phyloP scores from a whole-genome alignment of 164 flowering plant genomes.

The Sextonia rubra region DNA sequence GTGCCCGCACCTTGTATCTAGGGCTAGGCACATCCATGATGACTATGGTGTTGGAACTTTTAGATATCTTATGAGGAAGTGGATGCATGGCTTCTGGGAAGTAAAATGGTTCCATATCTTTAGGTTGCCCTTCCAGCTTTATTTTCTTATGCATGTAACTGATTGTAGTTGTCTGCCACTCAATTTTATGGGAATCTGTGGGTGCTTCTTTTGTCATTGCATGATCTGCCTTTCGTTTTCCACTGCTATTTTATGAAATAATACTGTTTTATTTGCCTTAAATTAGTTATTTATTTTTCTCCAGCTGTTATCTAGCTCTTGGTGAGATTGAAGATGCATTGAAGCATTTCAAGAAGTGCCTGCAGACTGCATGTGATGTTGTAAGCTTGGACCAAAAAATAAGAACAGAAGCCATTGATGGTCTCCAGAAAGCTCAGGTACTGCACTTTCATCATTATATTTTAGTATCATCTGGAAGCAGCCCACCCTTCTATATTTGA shows the following conservation, averaged over 20 bases:
- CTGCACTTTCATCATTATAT: background rate
- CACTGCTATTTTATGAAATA: no score
- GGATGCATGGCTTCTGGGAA: no score
- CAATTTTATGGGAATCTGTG: background rate
- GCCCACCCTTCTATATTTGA: background rate
- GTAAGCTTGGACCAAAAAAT: constrained; percentile 68
- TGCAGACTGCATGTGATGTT: constrained; percentile 41
- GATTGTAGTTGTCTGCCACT: background rate
- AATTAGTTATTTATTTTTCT: constrained; percentile 4
- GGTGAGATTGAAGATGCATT: constrained; percentile 79
- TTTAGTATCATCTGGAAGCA: no score
- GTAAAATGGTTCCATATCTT: no score
- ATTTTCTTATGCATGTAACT: background rate
- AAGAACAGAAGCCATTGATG: constrained; percentile 73
- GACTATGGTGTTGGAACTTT: no score
- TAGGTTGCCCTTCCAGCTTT: no score
- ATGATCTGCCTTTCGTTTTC: background rate
- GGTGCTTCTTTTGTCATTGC: background rate
- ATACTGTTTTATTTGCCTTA: no score
- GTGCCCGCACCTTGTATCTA: no score
- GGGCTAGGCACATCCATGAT: no score
- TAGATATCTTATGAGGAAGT: no score
- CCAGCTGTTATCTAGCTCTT: constrained; percentile 77
- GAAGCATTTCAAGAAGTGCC: constrained; percentile 45
- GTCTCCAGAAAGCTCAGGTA: constrained; percentile 80